Evolutionary conservation across 306 rosid genomes (phyloP).

Genomic region (Quercus aquifolioides): DNA sequence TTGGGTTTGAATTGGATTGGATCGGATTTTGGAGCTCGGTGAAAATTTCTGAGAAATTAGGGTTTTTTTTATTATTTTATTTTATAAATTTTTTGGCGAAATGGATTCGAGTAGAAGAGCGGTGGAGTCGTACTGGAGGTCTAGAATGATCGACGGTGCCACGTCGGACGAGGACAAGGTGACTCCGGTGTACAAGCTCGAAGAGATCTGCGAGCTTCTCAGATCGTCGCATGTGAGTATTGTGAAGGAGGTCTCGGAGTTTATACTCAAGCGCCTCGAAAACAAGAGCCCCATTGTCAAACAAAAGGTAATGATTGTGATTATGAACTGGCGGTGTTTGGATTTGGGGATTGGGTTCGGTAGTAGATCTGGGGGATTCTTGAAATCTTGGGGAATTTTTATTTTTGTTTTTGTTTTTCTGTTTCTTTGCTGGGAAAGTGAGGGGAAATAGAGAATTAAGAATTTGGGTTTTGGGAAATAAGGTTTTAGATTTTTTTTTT

Average conservation of each 20-base stretch:
- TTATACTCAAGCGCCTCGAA: slow-evolving; percentile 76
- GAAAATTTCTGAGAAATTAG: slow-evolving; percentile 13
- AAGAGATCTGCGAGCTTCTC: slow-evolving; percentile 79
- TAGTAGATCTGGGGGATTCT: slow-evolving; percentile 24
- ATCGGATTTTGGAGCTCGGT: slow-evolving; percentile 14
- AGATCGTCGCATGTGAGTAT: slow-evolving; percentile 85
- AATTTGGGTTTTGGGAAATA: not conserved
- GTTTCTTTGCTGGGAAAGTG: not conserved
- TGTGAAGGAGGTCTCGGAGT: slow-evolving; percentile 87
- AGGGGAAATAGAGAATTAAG: not conserved
- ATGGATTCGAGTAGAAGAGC: slow-evolving; percentile 99
- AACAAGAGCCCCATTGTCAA: slow-evolving; percentile 91
- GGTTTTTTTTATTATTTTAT: not conserved
- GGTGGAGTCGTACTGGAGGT: slow-evolving; percentile 95
- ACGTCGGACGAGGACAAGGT: slow-evolving; percentile 95
- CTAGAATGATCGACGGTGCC: slow-evolving; percentile 79
- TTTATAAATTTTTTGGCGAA: slow-evolving; percentile 17
- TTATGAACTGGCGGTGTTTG: not conserved
- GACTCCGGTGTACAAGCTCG: slow-evolving; percentile 86
- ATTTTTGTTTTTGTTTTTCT: not conserved
- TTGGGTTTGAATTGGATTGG: slow-evolving; percentile 10
- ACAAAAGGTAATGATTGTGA: slow-evolving; percentile 73
- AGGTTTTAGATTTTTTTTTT: not conserved
- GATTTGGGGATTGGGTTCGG: slow-evolving; percentile 18
- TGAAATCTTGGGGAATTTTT: not conserved